Percentiles rank a stretch among this genome's conserved stretches.
phyloP scores from a whole-genome alignment of 2,329 filamentous ascomycete species.

The Cladosporium colombiae region DNA sequence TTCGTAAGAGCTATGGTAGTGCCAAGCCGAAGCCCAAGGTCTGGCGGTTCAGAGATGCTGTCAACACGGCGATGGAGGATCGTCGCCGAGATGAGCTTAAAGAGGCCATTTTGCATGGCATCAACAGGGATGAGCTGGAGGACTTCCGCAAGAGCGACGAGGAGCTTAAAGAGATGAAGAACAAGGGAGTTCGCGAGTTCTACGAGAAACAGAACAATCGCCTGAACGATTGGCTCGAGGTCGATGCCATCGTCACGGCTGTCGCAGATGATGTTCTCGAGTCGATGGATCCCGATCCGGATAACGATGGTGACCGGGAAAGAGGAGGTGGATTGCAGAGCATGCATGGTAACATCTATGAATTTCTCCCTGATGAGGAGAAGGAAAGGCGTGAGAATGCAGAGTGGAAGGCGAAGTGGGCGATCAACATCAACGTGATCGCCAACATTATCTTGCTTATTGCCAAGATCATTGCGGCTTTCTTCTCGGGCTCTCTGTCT shows the following conservation, averaged over 20 bases:
- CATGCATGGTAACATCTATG: slow-evolving; percentile 53
- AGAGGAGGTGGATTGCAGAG: slow-evolving; percentile 53
- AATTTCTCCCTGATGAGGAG: slow-evolving; percentile 58
- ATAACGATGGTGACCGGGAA: slow-evolving; percentile 58
- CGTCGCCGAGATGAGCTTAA: slow-evolving; percentile 51
- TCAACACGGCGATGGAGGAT: slow-evolving; percentile 49
- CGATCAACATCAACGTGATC: slow-evolving; percentile 62
- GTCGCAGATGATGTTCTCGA: slow-evolving; percentile 62
- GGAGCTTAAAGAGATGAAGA: slow-evolving; percentile 56
- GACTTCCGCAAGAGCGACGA: slow-evolving; percentile 53
- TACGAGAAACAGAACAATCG: slow-evolving; percentile 57
- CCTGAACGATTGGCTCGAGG: slow-evolving; percentile 60
- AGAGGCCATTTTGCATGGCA: slow-evolving; percentile 48
- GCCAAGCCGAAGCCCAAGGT: slow-evolving; percentile 33
- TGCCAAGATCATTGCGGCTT: slow-evolving; percentile 58
- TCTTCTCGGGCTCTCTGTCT: slow-evolving; percentile 60
- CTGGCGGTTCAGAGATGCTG: slow-evolving; percentile 51
- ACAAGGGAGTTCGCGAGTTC: slow-evolving; percentile 55
- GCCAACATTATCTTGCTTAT: slow-evolving; percentile 60
- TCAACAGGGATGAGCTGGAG: slow-evolving; percentile 51
- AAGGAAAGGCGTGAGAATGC: slow-evolving; percentile 50
- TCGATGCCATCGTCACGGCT: slow-evolving; percentile 58
- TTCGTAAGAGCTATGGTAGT: slow-evolving; percentile 11
- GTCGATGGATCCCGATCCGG: slow-evolving; percentile 59
- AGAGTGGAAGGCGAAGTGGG: slow-evolving; percentile 55